A percentile compares a stretch with the other conserved stretches of the same genome.
Conservation (phyloP, 345 rosid genomes). For the Populus tremula region DNA sequence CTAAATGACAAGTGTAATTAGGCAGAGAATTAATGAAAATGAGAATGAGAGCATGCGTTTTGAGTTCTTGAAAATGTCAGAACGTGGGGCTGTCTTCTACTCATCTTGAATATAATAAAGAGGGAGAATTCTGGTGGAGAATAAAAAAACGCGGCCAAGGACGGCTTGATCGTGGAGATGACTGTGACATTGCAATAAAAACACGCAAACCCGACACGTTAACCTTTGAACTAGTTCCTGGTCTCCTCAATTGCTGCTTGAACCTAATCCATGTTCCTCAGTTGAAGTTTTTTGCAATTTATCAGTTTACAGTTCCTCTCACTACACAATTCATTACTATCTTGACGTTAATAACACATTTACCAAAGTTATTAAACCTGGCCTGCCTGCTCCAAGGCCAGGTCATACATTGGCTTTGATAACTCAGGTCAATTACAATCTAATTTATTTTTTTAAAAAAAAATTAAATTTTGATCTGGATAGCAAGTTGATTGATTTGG, state of each 20-base stretch:
- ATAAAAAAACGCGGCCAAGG: slow-evolving; percentile 23
- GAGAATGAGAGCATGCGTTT: slow-evolving; percentile 15
- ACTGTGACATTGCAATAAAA: slow-evolving; percentile 19
- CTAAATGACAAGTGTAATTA: neutral
- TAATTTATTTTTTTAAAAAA: too few species aligned
- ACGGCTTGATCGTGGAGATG: slow-evolving; percentile 55
- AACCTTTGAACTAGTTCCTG: slow-evolving; percentile 42
- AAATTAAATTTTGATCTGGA: too few species aligned
- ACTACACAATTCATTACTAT: neutral
- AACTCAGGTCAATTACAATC: too few species aligned
- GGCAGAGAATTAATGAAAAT: neutral
- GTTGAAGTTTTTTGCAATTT: neutral
- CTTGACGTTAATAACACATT: neutral
- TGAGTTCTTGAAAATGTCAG: slow-evolving; percentile 21
- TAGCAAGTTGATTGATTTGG: too few species aligned
- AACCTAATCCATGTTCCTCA: slow-evolving; percentile 28
- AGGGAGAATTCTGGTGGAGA: slow-evolving; percentile 16
- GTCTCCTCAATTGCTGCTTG: slow-evolving; percentile 29
- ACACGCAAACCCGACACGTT: slow-evolving; percentile 30
- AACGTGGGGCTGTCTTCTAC: slow-evolving; percentile 42
- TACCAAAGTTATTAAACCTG: too few species aligned
- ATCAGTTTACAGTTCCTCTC: neutral
- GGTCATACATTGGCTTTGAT: too few species aligned
- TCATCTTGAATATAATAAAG: slow-evolving; percentile 24
- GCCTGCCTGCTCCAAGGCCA: too few species aligned